A percentile compares a stretch with the other conserved stretches of the same genome.
Conservation (phyloP, 1,139 yeast species). For the Zygoascus hellenicus region DNA sequence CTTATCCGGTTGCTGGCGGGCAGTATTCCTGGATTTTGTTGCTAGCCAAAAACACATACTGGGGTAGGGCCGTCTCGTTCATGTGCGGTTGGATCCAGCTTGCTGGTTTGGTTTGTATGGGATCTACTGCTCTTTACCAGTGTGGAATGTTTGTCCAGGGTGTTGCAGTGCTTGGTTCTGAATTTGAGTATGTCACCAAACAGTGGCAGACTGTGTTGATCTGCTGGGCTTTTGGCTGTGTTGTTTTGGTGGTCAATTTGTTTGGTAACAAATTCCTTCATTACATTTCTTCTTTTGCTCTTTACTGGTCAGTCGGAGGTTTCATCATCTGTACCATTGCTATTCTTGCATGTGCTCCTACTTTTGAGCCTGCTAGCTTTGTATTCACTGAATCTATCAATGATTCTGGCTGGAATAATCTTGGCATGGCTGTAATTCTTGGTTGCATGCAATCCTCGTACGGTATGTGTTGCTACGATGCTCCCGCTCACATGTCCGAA, state of each 20-base stretch:
- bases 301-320: slow-evolving; percentile 25
- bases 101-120: slow-evolving; percentile 27
- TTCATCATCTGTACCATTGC: slow-evolving; percentile 23
- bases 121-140: slow-evolving; percentile 24
- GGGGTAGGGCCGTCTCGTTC: slow-evolving; percentile 42
- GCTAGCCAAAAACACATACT: slow-evolving; percentile 45
- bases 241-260: slow-evolving; percentile 11
- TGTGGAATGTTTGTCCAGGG: slow-evolving; percentile 23
- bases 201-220: slow-evolving; percentile 50
- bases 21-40: slow-evolving; percentile 57
- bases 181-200: slow-evolving; percentile 24
- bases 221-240: slow-evolving; percentile 39
- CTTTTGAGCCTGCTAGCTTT: slow-evolving; percentile 40
- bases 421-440: slow-evolving; percentile 53
- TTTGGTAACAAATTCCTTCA: slow-evolving; percentile 12
- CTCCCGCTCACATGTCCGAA: slow-evolving; percentile 59
- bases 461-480: slow-evolving; percentile 57
- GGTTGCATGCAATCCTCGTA: slow-evolving; percentile 57
- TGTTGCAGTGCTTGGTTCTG: slow-evolving; percentile 20
- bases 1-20: slow-evolving; percentile 55
- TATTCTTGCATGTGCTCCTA: slow-evolving; percentile 21
- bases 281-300: slow-evolving; percentile 33
- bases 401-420: slow-evolving; percentile 45
- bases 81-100: slow-evolving; percentile 54
- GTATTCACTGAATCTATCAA: slow-evolving; percentile 49